Base-by-base conservation (phyloP, 768 basidiomycete species). In the Amanita rimosa region DNA sequence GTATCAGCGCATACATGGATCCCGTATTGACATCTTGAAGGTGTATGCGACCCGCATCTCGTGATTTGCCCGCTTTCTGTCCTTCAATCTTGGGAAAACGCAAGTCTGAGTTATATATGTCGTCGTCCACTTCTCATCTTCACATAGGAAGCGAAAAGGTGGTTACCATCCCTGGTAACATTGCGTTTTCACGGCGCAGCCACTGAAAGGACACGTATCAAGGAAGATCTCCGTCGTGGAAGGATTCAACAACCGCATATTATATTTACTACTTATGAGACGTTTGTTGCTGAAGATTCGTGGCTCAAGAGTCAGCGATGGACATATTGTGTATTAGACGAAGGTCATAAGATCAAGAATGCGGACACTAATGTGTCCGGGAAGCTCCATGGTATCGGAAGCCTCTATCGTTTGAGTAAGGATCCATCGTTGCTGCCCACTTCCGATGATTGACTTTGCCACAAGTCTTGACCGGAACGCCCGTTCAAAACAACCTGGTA, bases 291-390 rank as follows among this genome's bases (percentile, higher is more conserved):
- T 31, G 78, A 83, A 46, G 68, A 78, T 34, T 44, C 52, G 6
- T 82, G 79, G 79, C 74, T 82, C 68, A 86, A 78, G 65, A 69
- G 63, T 41, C 69, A 64, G 14, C 73, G 66, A 42, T 86, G 71
- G 77, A 71, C 60, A 19, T 79, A 78, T 49, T 73, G 74, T 51
- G 77, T 80, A 5, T 69, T 82, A 10, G 80, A 82, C 52, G 80
- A 82, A 57, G 80, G 80, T 4, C 85, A 87, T 63, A 74, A 71
- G 55, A 82, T 87, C 65, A 85, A 85, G 65, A 85, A 85, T 53
- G 63, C 76, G 8, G 77, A 75, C 31, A 76, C 76, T 19, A 71
- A 73, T 21, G 53, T 81, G 6, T 62, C 78, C 2, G 57, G 64
- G 48, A 79, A 76, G 43, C 57, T 83, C 10, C 76, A 77, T 46